A percentile compares a stretch with the other conserved stretches of the same genome.
phyloP scores from a whole-genome alignment of 768 basidiomycete genomes.

The Suillus weaverae region DNA sequence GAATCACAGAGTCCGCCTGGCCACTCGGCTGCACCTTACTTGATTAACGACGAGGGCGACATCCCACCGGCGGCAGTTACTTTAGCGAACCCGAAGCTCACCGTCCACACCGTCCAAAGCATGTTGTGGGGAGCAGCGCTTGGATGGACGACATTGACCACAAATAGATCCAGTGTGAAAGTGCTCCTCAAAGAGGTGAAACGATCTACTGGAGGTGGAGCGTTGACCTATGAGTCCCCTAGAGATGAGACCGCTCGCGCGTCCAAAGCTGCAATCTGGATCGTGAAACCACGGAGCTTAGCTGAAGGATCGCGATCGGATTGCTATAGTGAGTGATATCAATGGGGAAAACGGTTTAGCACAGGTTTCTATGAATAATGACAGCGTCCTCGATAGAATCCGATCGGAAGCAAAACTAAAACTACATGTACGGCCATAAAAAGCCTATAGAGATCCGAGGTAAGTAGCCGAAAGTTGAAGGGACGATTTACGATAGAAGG shows the following conservation, averaged over 20 bases:
- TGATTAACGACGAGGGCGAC: conserved; percentile 29
- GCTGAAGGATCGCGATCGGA: conserved; percentile 53
- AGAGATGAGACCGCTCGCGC: not conserved
- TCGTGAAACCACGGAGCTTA: conserved; percentile 78
- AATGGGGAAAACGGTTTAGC: not conserved
- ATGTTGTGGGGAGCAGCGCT: conserved; percentile 65
- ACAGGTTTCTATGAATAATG: not conserved
- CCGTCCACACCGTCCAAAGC: conserved; percentile 76
- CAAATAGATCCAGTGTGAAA: conserved; percentile 77
- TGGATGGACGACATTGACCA: conserved; percentile 87
- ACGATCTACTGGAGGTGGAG: conserved; percentile 16
- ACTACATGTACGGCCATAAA: not conserved
- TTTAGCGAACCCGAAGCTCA: conserved; percentile 58
- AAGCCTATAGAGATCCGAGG: not conserved
- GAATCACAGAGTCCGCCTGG: not conserved
- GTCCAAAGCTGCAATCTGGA: conserved; percentile 58
- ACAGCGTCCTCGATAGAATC: not conserved
- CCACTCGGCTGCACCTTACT: not conserved
- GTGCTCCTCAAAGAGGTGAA: conserved; percentile 72
- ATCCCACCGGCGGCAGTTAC: conserved; percentile 56
- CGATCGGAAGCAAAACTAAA: not conserved
- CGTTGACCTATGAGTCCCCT: not conserved
- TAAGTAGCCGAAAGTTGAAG: not conserved
- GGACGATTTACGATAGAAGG: not conserved
- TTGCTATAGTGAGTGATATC: not conserved